Base-by-base conservation (phyloP, 805 yeast genomes). In the Ogataea nitratoaversa region DNA sequence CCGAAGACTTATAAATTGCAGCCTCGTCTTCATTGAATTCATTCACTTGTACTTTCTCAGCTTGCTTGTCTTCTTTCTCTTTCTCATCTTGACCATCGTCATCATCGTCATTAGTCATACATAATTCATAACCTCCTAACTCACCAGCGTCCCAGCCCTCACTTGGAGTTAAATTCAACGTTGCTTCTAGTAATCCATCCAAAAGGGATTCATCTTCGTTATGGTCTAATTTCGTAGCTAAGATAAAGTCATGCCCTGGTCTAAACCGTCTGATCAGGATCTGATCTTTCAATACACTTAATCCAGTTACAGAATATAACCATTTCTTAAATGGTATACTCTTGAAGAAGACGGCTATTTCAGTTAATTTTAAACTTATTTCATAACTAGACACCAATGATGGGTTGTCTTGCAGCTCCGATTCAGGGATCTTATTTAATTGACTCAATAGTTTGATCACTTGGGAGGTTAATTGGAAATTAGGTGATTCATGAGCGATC, bases 241-340 rank as follows among this genome's bases (percentile, higher is more conserved):
- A 66, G 3, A 91, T 90, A 62, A 86, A 93, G 60, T 93, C 99
- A 22, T 78, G 81, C 3, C 98, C 99, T 1, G 96, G 99, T 53
- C 99, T 77, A 66, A 93, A 93, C 47, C 97, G 71, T 54, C 99
- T 74, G 7, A 86, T 74, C 19, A 90, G 57, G 2, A 84, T 66
- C 49, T 83, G 86, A 47, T 84, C 85, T 36, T 81, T 73, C 3
- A 78, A 65, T 8, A 84, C 78, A 2, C 74, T 61, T 40, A 88
- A 55, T 13, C 79, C 74, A 0, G 96, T 84, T 3, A 90, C 58
- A 2, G 65, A 42, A 17, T 68, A 64, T 34, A 93, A 58, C 83
- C 93, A 90, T 57, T 82, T 80, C 34, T 73, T 72, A 62, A 85
- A 90, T 12, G 79, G 69, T 2, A 65, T 49, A 13, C 87, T 76